Percentiles rank a stretch among this genome's conserved stretches.
These are phyloP conservation scores for Carallia brachiata DNA, from an alignment of 345 rosid genomes.

Conservation along the genomic window DNA sequence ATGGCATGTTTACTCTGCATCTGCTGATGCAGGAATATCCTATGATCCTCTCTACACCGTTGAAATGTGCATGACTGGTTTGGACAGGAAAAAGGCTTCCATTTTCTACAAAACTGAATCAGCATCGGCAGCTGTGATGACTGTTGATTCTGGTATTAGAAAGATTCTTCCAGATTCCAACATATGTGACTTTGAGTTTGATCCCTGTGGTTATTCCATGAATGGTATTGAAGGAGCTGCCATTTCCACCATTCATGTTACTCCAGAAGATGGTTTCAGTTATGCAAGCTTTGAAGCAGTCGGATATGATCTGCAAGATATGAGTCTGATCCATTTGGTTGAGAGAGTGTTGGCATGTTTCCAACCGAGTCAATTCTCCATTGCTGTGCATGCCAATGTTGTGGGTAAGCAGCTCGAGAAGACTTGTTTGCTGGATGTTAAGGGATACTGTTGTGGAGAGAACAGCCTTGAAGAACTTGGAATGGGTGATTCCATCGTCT, in stretches of 20 bases:
- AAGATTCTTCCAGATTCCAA: conserved; percentile 25
- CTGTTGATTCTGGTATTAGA: conserved; percentile 25
- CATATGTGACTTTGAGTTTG: conserved; percentile 31
- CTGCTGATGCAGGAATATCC: background rate
- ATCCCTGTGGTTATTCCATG: conserved; percentile 34
- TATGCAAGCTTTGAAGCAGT: conserved; percentile 27
- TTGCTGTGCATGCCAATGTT: conserved; percentile 26
- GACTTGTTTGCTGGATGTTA: conserved; percentile 19
- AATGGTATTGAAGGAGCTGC: conserved; percentile 26
- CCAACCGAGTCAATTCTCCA: conserved; percentile 25
- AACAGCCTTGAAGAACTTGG: conserved; percentile 29
- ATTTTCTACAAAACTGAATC: conserved; percentile 1
- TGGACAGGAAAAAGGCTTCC: conserved; percentile 1
- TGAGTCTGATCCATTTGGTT: conserved; percentile 16
- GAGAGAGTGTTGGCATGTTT: conserved; percentile 34
- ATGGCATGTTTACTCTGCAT: background rate
- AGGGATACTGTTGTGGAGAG: conserved; percentile 28
- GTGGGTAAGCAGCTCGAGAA: background rate
- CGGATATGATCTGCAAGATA: conserved; percentile 22
- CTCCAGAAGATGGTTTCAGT: conserved; percentile 32
- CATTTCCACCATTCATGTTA: conserved; percentile 25
- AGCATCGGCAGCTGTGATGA: conserved; percentile 19
- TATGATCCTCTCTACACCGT: background rate
- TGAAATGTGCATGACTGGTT: background rate
- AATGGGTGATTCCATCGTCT: conserved; percentile 23